A percentile compares a stretch with the other conserved stretches of the same genome.
These are phyloP conservation scores for Aspergillaceae sp. DNA, from an alignment of 2,329 filamentous ascomycete genomes.

Conservation along the genomic window DNA sequence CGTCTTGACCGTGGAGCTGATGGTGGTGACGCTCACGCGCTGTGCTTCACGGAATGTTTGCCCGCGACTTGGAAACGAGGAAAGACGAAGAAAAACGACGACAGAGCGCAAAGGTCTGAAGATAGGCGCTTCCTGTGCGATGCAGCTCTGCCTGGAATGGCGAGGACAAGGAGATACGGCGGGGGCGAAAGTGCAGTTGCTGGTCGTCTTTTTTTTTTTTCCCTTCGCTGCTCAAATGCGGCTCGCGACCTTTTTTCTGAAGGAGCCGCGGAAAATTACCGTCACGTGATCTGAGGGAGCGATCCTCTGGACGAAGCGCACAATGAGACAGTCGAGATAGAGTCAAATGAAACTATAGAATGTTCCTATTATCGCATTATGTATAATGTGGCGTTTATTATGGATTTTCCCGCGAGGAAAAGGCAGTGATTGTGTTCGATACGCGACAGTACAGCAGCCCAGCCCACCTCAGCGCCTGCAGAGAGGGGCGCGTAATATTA, in stretches of 20 bases:
- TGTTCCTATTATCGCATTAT: too few relatives aligned
- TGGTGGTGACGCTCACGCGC: conserved; percentile 1
- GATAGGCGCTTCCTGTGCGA: background rate
- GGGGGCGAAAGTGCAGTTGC: background rate
- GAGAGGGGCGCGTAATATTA: background rate
- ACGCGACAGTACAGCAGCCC: too few relatives aligned
- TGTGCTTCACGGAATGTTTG: background rate
- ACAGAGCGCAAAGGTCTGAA: background rate
- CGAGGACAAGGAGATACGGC: background rate
- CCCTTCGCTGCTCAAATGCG: background rate
- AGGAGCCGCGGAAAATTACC: background rate
- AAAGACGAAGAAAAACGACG: background rate
- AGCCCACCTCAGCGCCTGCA: background rate
- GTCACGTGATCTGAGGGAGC: background rate
- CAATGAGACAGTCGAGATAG: too few relatives aligned
- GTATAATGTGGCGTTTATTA: too few relatives aligned
- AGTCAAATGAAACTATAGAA: too few relatives aligned
- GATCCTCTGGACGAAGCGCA: too few relatives aligned
- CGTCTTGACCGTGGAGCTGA: background rate
- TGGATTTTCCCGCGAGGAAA: too few relatives aligned
- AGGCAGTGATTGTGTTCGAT: too few relatives aligned
- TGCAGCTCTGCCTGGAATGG: background rate
- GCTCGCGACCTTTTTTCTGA: background rate
- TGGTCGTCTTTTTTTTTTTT: background rate
- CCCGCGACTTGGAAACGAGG: background rate